phyloP scores from a whole-genome alignment of 345 rosid species.

The Trapa incisa region DNA sequence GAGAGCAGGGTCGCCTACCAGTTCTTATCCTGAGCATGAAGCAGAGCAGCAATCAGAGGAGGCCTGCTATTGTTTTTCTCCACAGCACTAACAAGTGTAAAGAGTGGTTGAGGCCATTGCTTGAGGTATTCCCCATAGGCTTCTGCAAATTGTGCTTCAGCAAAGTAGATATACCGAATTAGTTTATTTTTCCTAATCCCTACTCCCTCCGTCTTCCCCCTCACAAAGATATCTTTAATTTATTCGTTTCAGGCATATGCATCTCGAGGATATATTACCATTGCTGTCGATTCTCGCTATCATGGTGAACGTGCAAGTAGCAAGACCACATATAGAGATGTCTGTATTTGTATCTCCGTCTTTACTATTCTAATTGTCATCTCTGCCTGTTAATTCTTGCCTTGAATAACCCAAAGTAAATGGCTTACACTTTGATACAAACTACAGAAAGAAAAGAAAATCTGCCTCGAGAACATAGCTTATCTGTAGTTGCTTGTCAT shows the following conservation, averaged over 20 bases:
- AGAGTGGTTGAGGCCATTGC: slow-evolving; percentile 84
- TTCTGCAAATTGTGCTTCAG: not conserved
- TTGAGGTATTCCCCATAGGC: slow-evolving; percentile 34
- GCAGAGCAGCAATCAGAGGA: slow-evolving; percentile 22
- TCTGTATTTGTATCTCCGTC: slow-evolving; percentile 11
- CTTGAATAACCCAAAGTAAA: not conserved
- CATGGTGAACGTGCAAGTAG: slow-evolving; percentile 71
- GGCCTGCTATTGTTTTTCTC: slow-evolving; percentile 74
- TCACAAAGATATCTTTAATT: not conserved
- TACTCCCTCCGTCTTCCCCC: not conserved
- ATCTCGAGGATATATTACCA: slow-evolving; percentile 71
- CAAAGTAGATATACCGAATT: not conserved
- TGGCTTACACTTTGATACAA: not conserved
- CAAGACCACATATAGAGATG: slow-evolving; percentile 61
- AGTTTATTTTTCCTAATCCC: not conserved
- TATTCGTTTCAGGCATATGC: slow-evolving; percentile 56
- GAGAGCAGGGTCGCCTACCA: slow-evolving; percentile 67
- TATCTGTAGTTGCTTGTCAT: not conserved
- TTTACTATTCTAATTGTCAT: not conserved
- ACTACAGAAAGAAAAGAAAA: not conserved
- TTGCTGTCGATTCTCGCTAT: slow-evolving; percentile 78
- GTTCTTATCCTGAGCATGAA: slow-evolving; percentile 57
- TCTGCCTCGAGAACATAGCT: not conserved
- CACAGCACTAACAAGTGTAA: slow-evolving; percentile 70
- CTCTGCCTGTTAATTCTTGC: not conserved